These are phyloP conservation scores for Saccharum officinarum DNA, from an alignment of 176 grass and related monocot species.

Conservation along the genomic window DNA sequence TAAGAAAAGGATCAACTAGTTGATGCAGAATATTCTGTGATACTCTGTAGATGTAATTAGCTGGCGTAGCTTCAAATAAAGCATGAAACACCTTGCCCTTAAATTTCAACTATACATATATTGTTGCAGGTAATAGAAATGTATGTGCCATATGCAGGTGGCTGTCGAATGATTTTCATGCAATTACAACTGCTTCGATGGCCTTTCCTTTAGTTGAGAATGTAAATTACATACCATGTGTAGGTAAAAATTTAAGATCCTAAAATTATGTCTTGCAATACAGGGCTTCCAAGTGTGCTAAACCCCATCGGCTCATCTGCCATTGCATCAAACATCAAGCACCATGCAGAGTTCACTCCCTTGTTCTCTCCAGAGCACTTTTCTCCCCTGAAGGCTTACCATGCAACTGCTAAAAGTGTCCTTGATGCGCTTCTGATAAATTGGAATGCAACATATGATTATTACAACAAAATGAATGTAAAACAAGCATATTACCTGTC, in stretches of 20 bases:
- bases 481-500: slow-evolving; percentile 99
- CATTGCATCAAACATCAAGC: slow-evolving; percentile 89
- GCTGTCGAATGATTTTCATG: not conserved
- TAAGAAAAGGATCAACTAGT: not conserved
- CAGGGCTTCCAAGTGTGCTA: slow-evolving; percentile 57
- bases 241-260: not conserved
- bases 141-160: not conserved
- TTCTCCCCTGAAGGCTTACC: slow-evolving; percentile 74
- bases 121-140: not conserved
- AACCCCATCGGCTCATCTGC: slow-evolving; percentile 53
- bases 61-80: not conserved
- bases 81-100: not conserved
- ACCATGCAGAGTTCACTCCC: slow-evolving; percentile 88
- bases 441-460: slow-evolving; percentile 95
- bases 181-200: not conserved
- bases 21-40: not conserved
- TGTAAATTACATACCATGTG: not conserved
- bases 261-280: slow-evolving; percentile 34
- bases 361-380: slow-evolving; percentile 81
- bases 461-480: slow-evolving; percentile 76
- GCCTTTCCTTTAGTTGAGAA: not conserved
- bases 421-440: slow-evolving; percentile 85
- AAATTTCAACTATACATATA: not conserved
- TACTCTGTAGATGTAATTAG: not conserved
- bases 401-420: slow-evolving; percentile 94